Conservation (phyloP, 2,329 filamentous ascomycete species). For the Aspergillus eucalypticola region DNA sequence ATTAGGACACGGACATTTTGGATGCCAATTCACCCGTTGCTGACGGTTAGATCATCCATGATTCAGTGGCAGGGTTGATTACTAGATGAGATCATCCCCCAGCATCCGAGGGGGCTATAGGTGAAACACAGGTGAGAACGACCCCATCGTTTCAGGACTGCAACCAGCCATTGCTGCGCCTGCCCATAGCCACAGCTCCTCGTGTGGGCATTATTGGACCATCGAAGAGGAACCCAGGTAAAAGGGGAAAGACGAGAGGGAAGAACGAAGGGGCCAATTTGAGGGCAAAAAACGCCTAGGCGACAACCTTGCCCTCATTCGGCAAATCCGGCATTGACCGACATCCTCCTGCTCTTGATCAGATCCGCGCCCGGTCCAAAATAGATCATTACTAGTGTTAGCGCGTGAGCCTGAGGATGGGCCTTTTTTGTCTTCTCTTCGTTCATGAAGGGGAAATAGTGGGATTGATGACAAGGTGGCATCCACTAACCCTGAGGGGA, state of each 20-base stretch:
- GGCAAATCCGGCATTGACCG: conserved; percentile 4
- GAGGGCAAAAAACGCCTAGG: conserved; percentile 10
- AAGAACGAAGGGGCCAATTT: conserved; percentile 3
- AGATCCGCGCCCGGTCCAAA: conserved; percentile 1
- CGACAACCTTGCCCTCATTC: conserved; percentile 6
- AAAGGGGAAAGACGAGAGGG: neutral
- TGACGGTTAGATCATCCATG: neutral
- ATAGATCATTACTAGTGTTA: neutral
- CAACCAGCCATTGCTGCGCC: conserved; percentile 25
- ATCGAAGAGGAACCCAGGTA: neutral
- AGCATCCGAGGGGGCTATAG: neutral
- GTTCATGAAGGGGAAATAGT: no score
- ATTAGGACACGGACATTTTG: neutral
- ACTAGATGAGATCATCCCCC: conserved; percentile 7
- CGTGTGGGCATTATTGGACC: conserved; percentile 5
- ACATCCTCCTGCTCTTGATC: neutral
- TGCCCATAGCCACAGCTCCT: conserved; percentile 22
- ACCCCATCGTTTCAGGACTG: conserved; percentile 17
- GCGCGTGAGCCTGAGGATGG: neutral
- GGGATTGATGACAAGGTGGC: neutral
- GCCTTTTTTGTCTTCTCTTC: neutral
- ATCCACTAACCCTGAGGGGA: neutral
- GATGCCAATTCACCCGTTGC: neutral
- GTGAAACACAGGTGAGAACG: conserved; percentile 7
- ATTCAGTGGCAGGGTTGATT: neutral